These are phyloP conservation scores for Mucor indicus DNA, from an alignment of 371 early-diverging fungal species.

Conservation along the genomic window DNA sequence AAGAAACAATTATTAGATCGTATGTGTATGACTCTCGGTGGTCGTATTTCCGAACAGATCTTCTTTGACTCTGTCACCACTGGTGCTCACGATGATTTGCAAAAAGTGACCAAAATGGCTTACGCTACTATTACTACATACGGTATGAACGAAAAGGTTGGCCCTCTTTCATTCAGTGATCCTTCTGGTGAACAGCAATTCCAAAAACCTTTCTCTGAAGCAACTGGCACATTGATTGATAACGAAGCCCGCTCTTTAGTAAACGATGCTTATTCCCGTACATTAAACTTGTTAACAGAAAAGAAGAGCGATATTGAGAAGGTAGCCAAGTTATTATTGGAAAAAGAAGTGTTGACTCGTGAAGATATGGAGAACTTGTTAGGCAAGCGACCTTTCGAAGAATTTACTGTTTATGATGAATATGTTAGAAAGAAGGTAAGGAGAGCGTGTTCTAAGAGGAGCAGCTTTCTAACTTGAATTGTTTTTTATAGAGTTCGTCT, in stretches of 20 bases:
- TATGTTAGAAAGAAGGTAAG: conserved; percentile 45
- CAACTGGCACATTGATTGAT: conserved; percentile 93
- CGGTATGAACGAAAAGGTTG: conserved; percentile 93
- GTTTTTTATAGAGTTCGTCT: too few relatives aligned
- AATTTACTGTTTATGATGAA: conserved; percentile 74
- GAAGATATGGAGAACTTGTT: conserved; percentile 93
- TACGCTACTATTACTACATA: conserved; percentile 92
- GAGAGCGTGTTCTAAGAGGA: too few relatives aligned
- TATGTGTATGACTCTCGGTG: conserved; percentile 98
- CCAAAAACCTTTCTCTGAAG: conserved; percentile 96
- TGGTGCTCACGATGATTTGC: conserved; percentile 91
- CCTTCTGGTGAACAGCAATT: conserved; percentile 74
- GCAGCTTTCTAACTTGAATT: too few relatives aligned
- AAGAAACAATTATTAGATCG: conserved; percentile 91
- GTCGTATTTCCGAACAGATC: conserved; percentile 92
- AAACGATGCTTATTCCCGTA: conserved; percentile 77
- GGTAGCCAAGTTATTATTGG: conserved; percentile 88
- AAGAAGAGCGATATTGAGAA: conserved; percentile 86
- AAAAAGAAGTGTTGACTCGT: conserved; percentile 94
- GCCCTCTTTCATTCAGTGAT: conserved; percentile 82
- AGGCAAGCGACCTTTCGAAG: conserved; percentile 85
- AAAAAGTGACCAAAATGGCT: conserved; percentile 97
- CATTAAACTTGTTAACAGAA: conserved; percentile 76
- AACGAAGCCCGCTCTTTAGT: conserved; percentile 88
- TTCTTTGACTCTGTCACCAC: conserved; percentile 92